Evolutionary conservation across 202 grass and related monocot genomes (phyloP), one percentile per base, ranked within the genome.

Genomic region (Dendrocalamus latiflorus): DNA sequence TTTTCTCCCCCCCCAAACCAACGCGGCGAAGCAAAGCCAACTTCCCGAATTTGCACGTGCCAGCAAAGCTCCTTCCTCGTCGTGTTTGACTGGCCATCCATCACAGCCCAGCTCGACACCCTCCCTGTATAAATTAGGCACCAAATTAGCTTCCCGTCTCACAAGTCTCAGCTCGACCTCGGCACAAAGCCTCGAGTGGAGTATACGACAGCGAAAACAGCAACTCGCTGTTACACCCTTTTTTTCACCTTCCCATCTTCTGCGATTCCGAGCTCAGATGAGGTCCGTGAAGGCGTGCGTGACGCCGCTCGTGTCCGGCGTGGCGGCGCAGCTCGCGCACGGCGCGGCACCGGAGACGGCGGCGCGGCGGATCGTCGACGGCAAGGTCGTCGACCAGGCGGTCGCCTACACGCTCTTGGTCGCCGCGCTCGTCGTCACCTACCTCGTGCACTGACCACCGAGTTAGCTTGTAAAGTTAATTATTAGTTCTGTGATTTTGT

Each of bases 341-440:
- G 56, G 21, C 56, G 34, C 16, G 33, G 25, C 25, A 1, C 15
- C 63, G 48, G 21, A 13, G 34, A 13, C 77, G 44, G 50, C 50
- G 51, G 24, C 44, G 36, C 37, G 45, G 42, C 36, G 70, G 64
- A 5, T 42, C 20, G 65, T 54, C 67, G 80, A 82, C 56, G 57
- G 77, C 54, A 79, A 42, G 70, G 54, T 56, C 47, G 70, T 91
- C 18, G 89, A 88, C 71, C 89, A 91, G 84, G 78, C 75, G 18
- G 77, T 91, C 12, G 89, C 89, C 43, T 91, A 59, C 55, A 63
- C 57, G 42, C 82, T 91, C 63, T 88, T 88, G 86, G 61, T 72
- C 70, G 62, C 76, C 24, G 89, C 86, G 64, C 86, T 91, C 50
- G 71, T 73, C 59, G 72, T 91, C 56, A 91, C 86, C 57, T 91